Evolutionary conservation across 2,329 filamentous ascomycete species (phyloP).

Genomic region (Sporothrix globosa): DNA sequence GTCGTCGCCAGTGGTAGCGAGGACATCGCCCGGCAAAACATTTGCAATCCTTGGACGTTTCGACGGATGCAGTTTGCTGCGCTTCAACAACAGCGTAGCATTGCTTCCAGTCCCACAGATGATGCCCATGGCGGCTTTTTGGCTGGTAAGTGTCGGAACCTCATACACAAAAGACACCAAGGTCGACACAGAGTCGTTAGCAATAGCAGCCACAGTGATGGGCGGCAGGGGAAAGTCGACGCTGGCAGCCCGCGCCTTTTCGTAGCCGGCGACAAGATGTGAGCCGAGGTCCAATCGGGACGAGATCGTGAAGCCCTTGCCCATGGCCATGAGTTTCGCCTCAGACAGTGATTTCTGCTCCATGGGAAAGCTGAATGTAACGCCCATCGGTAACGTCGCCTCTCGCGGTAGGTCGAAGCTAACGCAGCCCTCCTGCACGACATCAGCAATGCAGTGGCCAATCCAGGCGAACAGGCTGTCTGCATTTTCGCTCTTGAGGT

Average conservation of each 20-base stretch:
- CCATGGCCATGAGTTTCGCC: conserved; percentile 69
- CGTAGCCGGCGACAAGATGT: conserved; percentile 62
- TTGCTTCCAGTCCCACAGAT: conserved; percentile 84
- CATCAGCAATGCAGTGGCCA: conserved; percentile 73
- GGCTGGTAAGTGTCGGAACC: conserved; percentile 62
- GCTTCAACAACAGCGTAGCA: conserved; percentile 73
- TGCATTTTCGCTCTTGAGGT: conserved; percentile 73
- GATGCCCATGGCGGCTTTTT: conserved; percentile 74
- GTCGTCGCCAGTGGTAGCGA: conserved; percentile 45
- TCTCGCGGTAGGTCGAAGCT: conserved; percentile 48
- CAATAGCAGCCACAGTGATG: conserved; percentile 73
- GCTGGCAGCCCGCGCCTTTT: conserved; percentile 47
- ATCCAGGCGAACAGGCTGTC: conserved; percentile 82
- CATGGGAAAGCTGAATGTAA: conserved; percentile 74
- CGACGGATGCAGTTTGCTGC: conserved; percentile 61
- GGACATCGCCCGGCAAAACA: conserved; percentile 50
- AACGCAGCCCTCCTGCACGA: conserved; percentile 63
- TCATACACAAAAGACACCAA: conserved; percentile 76
- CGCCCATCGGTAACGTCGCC: conserved; percentile 62
- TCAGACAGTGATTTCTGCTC: conserved; percentile 64
- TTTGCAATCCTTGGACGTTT: conserved; percentile 61
- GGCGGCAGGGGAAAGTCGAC: conserved; percentile 56
- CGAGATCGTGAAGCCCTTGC: conserved; percentile 69
- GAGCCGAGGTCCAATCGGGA: conserved; percentile 63
- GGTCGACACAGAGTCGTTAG: conserved; percentile 80